Evolutionary conservation across 2,329 filamentous ascomycete species (phyloP).

Genomic region (Xylaria sp.): DNA sequence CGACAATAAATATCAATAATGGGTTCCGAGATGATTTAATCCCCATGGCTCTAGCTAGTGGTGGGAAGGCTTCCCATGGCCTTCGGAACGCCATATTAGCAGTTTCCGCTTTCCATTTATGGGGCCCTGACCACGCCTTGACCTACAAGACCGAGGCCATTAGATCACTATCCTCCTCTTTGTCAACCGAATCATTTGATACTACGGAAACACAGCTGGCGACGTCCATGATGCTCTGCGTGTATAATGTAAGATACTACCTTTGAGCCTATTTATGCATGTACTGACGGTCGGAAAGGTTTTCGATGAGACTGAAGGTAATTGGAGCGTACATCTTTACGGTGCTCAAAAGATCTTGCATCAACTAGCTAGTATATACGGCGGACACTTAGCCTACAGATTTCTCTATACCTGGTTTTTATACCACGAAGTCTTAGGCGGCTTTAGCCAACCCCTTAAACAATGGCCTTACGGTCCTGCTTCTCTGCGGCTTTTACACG

Average conservation of each 20-base stretch:
- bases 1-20: slow-evolving; percentile 52
- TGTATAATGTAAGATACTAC: slow-evolving; percentile 51
- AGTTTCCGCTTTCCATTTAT: slow-evolving; percentile 50
- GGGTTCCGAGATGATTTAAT: slow-evolving; percentile 53
- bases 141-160: slow-evolving; percentile 51
- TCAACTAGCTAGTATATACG: slow-evolving; percentile 36
- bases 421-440: slow-evolving; percentile 53
- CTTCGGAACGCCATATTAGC: slow-evolving; percentile 53
- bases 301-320: slow-evolving; percentile 54
- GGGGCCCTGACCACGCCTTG: slow-evolving; percentile 47
- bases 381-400: slow-evolving; percentile 39
- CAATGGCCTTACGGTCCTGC: slow-evolving; percentile 36
- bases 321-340: slow-evolving; percentile 52
- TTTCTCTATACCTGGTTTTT: slow-evolving; percentile 55
- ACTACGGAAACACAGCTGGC: slow-evolving; percentile 49
- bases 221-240: slow-evolving; percentile 57
- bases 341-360: slow-evolving; percentile 48
- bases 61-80: slow-evolving; percentile 44
- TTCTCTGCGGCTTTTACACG: slow-evolving; percentile 39
- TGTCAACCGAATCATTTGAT: slow-evolving; percentile 40
- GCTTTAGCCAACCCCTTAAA: slow-evolving; percentile 47
- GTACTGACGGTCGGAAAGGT: slow-evolving; percentile 42
- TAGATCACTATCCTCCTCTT: slow-evolving; percentile 46
- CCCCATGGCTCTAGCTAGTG: slow-evolving; percentile 50
- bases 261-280: neutral